Conservation (phyloP, 2,329 filamentous ascomycete genomes). For the Dryadomyces quercus-mongolicae region DNA sequence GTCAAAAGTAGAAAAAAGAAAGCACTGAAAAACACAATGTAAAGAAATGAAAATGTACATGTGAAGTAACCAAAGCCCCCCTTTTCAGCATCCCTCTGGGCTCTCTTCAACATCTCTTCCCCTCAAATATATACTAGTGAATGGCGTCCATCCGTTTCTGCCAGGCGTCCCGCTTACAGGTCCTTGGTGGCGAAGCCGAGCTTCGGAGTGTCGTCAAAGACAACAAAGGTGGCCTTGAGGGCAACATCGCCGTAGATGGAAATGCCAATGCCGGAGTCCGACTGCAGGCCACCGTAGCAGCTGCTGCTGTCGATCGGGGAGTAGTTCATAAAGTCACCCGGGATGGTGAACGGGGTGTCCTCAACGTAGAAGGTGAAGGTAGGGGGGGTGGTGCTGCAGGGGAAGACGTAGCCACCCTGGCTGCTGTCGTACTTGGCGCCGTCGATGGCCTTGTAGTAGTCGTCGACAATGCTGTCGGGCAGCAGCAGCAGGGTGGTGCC, state of each 20-base stretch:
- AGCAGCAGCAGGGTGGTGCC: constrained; percentile 46
- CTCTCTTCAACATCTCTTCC: too few relatives aligned
- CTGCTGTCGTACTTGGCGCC: constrained; percentile 25
- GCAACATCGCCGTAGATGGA: constrained; percentile 17
- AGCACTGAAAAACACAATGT: too few relatives aligned
- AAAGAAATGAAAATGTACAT: background rate
- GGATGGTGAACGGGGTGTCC: constrained; percentile 31
- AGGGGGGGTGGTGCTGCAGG: constrained; percentile 34
- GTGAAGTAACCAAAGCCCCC: background rate
- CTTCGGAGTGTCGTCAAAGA: constrained; percentile 14
- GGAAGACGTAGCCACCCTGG: constrained; percentile 38
- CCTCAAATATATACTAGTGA: too few relatives aligned
- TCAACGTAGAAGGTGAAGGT: constrained; percentile 37
- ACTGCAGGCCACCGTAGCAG: constrained; percentile 58
- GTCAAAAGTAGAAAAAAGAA: too few relatives aligned
- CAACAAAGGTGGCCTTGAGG: constrained; percentile 16
- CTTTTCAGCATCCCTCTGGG: too few relatives aligned
- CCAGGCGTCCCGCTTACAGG: constrained; percentile 5
- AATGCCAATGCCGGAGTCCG: constrained; percentile 12
- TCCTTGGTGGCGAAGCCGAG: constrained; percentile 15
- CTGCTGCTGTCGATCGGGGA: constrained; percentile 25
- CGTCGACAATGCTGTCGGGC: constrained; percentile 30
- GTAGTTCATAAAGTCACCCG: constrained; percentile 37
- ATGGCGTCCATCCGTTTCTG: too few relatives aligned
- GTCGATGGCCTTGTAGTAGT: constrained; percentile 37